Conservation (phyloP, 1,139 yeast species). For the Kurtzmaniella natalensis region DNA sequence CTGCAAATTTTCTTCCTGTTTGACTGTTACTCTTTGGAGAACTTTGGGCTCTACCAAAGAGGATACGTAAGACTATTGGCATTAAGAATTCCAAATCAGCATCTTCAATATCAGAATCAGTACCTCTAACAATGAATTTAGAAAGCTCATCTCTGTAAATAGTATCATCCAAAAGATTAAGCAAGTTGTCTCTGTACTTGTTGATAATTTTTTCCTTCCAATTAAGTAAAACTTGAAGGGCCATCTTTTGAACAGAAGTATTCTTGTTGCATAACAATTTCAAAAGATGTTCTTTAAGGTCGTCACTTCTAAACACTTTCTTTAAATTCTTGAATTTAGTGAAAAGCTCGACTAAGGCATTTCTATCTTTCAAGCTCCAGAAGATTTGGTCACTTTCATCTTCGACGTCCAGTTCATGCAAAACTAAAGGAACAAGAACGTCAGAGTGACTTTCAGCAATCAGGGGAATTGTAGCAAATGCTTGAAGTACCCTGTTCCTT, state of each 20-base stretch:
- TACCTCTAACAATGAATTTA: slow-evolving; percentile 50
- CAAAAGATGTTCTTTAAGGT: slow-evolving; percentile 51
- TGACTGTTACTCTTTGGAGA: slow-evolving; percentile 58
- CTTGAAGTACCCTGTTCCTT: slow-evolving; percentile 46
- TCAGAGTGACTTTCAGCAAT: slow-evolving; percentile 63
- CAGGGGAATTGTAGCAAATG: slow-evolving; percentile 52
- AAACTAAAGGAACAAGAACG: slow-evolving; percentile 52
- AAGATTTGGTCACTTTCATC: slow-evolving; percentile 17
- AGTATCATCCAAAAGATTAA: slow-evolving; percentile 75
- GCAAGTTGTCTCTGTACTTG: slow-evolving; percentile 70
- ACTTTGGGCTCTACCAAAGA: slow-evolving; percentile 83
- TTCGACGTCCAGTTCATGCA: slow-evolving; percentile 27
- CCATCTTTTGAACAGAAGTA: slow-evolving; percentile 62
- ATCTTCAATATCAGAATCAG: slow-evolving; percentile 53
- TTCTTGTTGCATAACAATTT: slow-evolving; percentile 60
- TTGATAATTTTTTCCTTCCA: slow-evolving; percentile 55
- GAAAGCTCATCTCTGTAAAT: slow-evolving; percentile 82
- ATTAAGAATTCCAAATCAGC: slow-evolving; percentile 57
- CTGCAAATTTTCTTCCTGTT: slow-evolving; percentile 71
- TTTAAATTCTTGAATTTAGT: slow-evolving; percentile 63
- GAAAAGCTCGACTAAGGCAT: slow-evolving; percentile 57
- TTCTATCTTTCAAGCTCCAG: slow-evolving; percentile 64
- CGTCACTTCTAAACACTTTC: slow-evolving; percentile 45
- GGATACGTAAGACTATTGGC: slow-evolving; percentile 71
- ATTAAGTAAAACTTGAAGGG: slow-evolving; percentile 68